A percentile compares a stretch with the other conserved stretches of the same genome.
phyloP scores from a whole-genome alignment of 768 basidiomycete genomes.

The Mycena kentingensis region DNA sequence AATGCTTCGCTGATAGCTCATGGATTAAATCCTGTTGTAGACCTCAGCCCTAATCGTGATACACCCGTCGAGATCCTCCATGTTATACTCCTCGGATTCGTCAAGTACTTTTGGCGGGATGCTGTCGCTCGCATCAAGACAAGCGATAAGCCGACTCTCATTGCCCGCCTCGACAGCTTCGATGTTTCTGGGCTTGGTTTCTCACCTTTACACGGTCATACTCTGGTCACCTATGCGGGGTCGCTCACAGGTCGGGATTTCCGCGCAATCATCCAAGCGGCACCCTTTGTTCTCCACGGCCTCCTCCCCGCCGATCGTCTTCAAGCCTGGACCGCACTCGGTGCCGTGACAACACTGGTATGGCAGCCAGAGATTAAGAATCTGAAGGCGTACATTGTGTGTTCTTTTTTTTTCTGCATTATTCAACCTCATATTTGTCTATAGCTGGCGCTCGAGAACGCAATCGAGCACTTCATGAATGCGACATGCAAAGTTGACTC shows the following conservation, averaged over 20 bases:
- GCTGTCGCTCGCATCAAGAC: slow-evolving; percentile 29
- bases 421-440: too few species aligned
- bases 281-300: background rate
- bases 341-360: background rate
- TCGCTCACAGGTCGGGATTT: slow-evolving; percentile 1
- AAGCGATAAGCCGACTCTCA: slow-evolving; percentile 28
- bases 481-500: too few species aligned
- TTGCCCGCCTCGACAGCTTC: background rate
- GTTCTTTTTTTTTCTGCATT: too few species aligned
- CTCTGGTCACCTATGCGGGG: background rate
- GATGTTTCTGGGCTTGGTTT: background rate
- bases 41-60: slow-evolving; percentile 43
- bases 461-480: too few species aligned
- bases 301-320: background rate
- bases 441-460: too few species aligned
- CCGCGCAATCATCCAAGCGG: background rate
- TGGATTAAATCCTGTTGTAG: slow-evolving; percentile 23
- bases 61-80: slow-evolving; percentile 51
- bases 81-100: slow-evolving; percentile 44
- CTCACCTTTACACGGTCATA: background rate
- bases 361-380: slow-evolving; percentile 3
- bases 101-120: slow-evolving; percentile 54
- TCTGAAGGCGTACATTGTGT: too few species aligned
- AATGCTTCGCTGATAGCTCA: background rate
- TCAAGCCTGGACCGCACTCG: background rate